phyloP scores from a whole-genome alignment of 179 eudicot species.

The Amaranthus tricolor region DNA sequence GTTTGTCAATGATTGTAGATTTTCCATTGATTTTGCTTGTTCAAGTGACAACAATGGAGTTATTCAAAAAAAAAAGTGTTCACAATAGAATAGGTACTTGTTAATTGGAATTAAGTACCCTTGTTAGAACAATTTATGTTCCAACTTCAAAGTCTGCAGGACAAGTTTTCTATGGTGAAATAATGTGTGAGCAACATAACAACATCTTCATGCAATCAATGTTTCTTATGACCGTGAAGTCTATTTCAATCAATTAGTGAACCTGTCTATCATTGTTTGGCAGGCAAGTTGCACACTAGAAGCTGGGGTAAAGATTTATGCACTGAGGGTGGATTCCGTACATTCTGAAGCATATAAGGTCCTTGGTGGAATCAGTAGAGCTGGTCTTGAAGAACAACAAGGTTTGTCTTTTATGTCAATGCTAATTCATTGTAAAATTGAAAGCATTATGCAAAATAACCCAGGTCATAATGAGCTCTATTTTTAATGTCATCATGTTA shows the following conservation, averaged over 20 bases:
- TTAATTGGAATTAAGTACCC: too few relatives aligned
- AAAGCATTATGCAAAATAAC: neutral
- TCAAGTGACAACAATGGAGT: neutral
- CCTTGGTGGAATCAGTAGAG: slow-evolving; percentile 90
- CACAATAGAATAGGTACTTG: too few relatives aligned
- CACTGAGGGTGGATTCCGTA: slow-evolving; percentile 89
- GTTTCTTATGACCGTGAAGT: neutral
- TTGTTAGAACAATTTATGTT: too few relatives aligned
- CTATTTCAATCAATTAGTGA: neutral
- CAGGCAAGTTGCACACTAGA: slow-evolving; percentile 98
- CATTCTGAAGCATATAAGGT: slow-evolving; percentile 98
- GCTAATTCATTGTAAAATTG: neutral
- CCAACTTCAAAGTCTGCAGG: too few relatives aligned
- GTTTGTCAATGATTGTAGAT: neutral
- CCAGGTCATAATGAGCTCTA: neutral
- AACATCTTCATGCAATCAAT: neutral
- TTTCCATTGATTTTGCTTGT: neutral
- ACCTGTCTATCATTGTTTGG: slow-evolving; percentile 8
- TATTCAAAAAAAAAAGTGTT: too few relatives aligned
- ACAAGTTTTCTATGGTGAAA: too few relatives aligned
- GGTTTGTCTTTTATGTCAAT: slow-evolving; percentile 33
- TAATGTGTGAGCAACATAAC: too few relatives aligned
- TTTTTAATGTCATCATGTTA: neutral
- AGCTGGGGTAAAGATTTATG: slow-evolving; percentile 94
- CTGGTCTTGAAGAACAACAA: slow-evolving; percentile 64